Base-by-base conservation (phyloP, 1,284 basidiomycete genomes). In the Tranzscheliella williamsii region DNA sequence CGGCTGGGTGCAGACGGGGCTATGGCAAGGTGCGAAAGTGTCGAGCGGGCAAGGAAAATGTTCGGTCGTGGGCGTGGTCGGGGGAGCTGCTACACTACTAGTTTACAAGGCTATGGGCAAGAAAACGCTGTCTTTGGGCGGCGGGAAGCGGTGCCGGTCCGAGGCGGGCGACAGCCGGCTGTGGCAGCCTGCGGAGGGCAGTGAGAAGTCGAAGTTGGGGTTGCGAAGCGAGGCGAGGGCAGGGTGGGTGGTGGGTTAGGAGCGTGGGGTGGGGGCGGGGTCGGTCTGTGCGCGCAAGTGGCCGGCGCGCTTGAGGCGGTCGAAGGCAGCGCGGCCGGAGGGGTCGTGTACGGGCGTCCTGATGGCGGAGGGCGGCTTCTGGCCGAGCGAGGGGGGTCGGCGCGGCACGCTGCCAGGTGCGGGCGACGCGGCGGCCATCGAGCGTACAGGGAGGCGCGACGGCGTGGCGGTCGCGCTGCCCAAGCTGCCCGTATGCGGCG, bases 301-400 rank as follows among this genome's bases (percentile, higher is more conserved):
- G 18, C 58, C 58, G n/a, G 58, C 58, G 17, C 58, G 58, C 42
- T 50, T 55, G 6, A 62, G 52, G 4, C 58, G 58, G 26, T 62
- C 58, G 22, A 62, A 62, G 3, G 58, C 58, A 9, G 48, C 58
- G 3, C 58, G 52, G 24, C 56, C 48, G 17, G 52, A 47, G 0
- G 40, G 40, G 24, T 62, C 58, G 24, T 55, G 51, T 3, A 62
- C 52, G 5, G 58, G 51, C 0, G 52, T 53, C 13, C 52, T 47
- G 23, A 56, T 56, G 47, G 49, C 43, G 22, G 58, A 62, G 11
- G 32, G 32, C 9, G 57, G 52, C 6, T 46, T 36, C 4, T 41
- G 42, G 6, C 45, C 38, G 31, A 54, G 15, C 4, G 46, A 39
- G 13, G 52, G 41, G 11, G 45, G 43, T 7, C 51, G 47, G n/a